These are phyloP conservation scores for Penicillium longicatenatum DNA, from an alignment of 495 filamentous ascomycete species.

Conservation along the genomic window DNA sequence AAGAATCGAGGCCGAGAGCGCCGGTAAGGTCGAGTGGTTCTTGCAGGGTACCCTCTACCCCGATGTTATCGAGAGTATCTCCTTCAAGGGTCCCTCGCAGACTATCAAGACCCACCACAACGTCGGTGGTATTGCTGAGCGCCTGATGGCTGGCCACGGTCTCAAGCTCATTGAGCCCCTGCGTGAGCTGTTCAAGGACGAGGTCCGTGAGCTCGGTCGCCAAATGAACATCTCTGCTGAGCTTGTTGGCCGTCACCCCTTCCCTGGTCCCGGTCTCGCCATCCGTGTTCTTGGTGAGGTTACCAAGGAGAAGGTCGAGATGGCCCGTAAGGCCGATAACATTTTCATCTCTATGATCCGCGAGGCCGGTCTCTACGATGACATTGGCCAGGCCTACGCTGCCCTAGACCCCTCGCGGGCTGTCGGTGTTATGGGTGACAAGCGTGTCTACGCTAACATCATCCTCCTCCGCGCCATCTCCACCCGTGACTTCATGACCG, in stretches of 20 bases:
- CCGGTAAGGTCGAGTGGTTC: constrained; percentile 79
- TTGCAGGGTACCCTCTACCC: constrained; percentile 84
- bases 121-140: constrained; percentile 30
- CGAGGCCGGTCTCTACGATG: constrained; percentile 78
- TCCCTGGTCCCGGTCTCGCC: constrained; percentile 80
- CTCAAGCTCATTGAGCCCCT: constrained; percentile 73
- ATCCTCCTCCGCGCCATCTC: constrained; percentile 26
- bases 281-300: constrained; percentile 91
- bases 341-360: constrained; percentile 84
- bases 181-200: constrained; percentile 80
- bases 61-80: constrained; percentile 12
- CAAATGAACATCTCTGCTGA: constrained; percentile 39
- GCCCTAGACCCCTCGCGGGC: constrained; percentile 52
- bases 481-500: constrained; percentile 30
- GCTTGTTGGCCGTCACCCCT: constrained; percentile 82
- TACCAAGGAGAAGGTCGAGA: constrained; percentile 73
- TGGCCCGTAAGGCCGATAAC: constrained; percentile 80
- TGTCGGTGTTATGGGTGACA: constrained; percentile 28
- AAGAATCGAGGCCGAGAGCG: constrained; percentile 61
- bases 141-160: neutral
- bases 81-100: constrained; percentile 22
- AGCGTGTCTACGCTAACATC: constrained; percentile 30
- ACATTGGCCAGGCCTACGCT: constrained; percentile 73
- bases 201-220: constrained; percentile 73
- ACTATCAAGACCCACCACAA: constrained; percentile 37